Conservation (phyloP, 2,329 filamentous ascomycete species). For the Esteya vermicola region DNA sequence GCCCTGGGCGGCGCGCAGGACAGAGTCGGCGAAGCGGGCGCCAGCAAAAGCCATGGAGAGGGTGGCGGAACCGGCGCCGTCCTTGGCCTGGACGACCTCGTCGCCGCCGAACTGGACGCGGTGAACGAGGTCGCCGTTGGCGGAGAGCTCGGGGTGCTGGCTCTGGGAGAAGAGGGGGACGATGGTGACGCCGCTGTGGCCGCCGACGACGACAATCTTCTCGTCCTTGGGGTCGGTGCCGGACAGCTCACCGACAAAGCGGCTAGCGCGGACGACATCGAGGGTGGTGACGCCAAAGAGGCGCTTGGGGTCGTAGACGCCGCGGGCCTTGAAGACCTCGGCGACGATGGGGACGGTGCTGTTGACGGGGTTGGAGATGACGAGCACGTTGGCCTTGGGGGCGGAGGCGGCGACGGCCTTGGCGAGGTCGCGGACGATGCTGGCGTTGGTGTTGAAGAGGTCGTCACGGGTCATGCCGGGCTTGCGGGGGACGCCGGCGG, state of each 20-base stretch:
- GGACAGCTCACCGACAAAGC: constrained; percentile 96
- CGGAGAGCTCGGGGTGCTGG: constrained; percentile 68
- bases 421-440: constrained; percentile 95
- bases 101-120: constrained; percentile 98
- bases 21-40: constrained; percentile 68
- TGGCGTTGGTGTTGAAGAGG: constrained; percentile 99
- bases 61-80: constrained; percentile 89
- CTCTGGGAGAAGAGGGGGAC: constrained; percentile 95
- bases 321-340: constrained; percentile 89
- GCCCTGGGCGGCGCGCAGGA: constrained; percentile 85
- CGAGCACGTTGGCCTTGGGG: constrained; percentile 86
- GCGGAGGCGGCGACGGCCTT: constrained; percentile 81
- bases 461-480: constrained; percentile 99
- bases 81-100: constrained; percentile 98
- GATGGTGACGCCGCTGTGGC: constrained; percentile 96
- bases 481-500: constrained; percentile 96
- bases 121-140: constrained; percentile 68
- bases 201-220: constrained; percentile 91
- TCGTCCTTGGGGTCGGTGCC: constrained; percentile 77
- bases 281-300: constrained; percentile 99
- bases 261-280: constrained; percentile 91
- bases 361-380: constrained; percentile 99
- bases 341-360: constrained; percentile 95
- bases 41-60: constrained; percentile 98
- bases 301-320: constrained; percentile 98